Base-by-base conservation (phyloP, 2,329 filamentous ascomycete genomes). In the Mycocentrospora acerina region DNA sequence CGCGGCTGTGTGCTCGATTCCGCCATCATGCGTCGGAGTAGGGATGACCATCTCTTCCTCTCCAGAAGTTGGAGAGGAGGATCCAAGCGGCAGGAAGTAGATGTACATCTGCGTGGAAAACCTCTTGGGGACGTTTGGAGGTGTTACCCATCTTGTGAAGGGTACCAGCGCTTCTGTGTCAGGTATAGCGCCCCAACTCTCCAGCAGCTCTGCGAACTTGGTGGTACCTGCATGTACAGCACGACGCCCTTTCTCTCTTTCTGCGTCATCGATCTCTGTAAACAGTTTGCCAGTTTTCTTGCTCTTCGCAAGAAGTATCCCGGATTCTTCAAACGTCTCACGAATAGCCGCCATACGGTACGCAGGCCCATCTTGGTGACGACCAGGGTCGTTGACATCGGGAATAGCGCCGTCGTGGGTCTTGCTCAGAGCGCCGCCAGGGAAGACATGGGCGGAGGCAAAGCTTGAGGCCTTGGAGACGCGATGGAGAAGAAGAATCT, bases 101-200 rank as follows among this genome's bases (percentile, higher is more conserved):
- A 97, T 67, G 69, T 97, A 98, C 91, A 97, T 97, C 63, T 96
- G 90, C 1, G 91, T 96, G 0, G 87, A 88, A 70, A 94, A 98
- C 30, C 93, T 80, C 55, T 84, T 88, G 0, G 82, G 79, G 2
- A 85, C 72, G 45, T 79, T 81, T 1, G 74, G 68, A 0, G 91
- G 91, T 2, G 93, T 97, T 39, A 97, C 77, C 93, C 93, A 97
- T 37, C 88, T 81, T 0, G 90, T 95, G 60, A 95, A 96, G 0
- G 90, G 89, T 7, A 88, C 72, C 3, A 96, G 71, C 25, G 76
- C 73, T 2, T 83, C 83, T 36, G 76, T 76, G 64, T 95, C 89
- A 3, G 83, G 70, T 9, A 75, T 68, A 0, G 79, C 84, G 7
- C 79, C 82, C 30, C 80, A 72, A 36, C 63, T 60, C 15, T 68